Evolutionary conservation across 2,329 filamentous ascomycete species (phyloP).

Genomic region (Achaetomium macrosporum): DNA sequence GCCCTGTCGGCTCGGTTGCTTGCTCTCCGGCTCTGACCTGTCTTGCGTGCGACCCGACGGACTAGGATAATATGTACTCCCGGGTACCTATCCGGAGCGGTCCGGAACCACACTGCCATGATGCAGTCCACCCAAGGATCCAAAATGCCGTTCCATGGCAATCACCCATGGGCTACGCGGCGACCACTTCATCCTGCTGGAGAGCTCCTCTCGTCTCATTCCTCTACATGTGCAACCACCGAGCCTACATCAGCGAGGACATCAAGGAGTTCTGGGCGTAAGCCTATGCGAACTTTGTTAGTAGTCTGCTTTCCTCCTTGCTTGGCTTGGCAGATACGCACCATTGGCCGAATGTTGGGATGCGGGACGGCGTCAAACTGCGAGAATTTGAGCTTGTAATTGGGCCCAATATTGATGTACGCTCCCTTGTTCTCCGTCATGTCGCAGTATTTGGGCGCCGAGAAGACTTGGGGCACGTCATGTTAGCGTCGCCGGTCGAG

Average conservation of each 20-base stretch:
- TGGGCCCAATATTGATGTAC: conserved; percentile 91
- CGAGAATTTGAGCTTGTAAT: conserved; percentile 86
- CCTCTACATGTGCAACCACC: neutral
- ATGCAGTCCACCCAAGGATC: neutral
- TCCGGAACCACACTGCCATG: neutral
- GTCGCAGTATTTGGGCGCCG: conserved; percentile 94
- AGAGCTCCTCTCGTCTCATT: neutral
- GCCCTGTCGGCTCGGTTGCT: neutral
- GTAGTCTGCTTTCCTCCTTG: neutral
- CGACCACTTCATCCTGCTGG: neutral
- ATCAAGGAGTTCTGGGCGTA: conserved; percentile 81
- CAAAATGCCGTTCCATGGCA: neutral
- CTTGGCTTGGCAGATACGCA: conserved; percentile 31
- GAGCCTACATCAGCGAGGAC: conserved; percentile 62
- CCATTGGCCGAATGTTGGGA: conserved; percentile 91
- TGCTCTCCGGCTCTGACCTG: no score
- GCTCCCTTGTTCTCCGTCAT: conserved; percentile 97
- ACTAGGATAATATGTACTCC: no score
- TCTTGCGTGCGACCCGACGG: no score
- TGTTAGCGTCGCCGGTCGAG: conserved; percentile 23
- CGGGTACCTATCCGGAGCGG: neutral
- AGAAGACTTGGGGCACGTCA: conserved; percentile 63
- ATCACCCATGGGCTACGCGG: neutral
- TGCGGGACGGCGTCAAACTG: conserved; percentile 97
- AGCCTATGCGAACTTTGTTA: conserved; percentile 47